Conservation (phyloP, 2,329 filamentous ascomycete species). For the Colletotrichum orchidophilum region DNA sequence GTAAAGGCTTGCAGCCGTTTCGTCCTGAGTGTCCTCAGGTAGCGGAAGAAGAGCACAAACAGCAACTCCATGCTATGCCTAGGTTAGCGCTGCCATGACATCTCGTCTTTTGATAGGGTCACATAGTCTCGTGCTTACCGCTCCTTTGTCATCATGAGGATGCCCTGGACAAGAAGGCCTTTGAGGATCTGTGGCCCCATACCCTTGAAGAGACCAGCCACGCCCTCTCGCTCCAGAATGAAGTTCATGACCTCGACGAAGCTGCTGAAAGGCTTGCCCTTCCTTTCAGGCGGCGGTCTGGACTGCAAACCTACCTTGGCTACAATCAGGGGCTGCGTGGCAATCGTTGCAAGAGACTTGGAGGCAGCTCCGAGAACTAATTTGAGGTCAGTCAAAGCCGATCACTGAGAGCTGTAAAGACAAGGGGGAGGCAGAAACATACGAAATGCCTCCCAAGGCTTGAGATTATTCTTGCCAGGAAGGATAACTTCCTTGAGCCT, state of each 20-base stretch:
- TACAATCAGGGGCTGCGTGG: conserved; percentile 94
- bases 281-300: conserved; percentile 82
- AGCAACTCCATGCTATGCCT: conserved; percentile 79
- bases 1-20: conserved; percentile 76
- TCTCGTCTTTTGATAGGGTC: neutral
- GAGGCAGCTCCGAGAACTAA: conserved; percentile 90
- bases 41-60: conserved; percentile 87
- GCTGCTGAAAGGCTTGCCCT: conserved; percentile 91
- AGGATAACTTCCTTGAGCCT: conserved; percentile 82
- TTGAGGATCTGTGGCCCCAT: conserved; percentile 95
- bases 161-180: conserved; percentile 90
- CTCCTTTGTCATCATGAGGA: conserved; percentile 99
- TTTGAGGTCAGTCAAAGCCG: neutral
- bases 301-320: conserved; percentile 98
- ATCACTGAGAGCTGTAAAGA: too few relatives aligned
- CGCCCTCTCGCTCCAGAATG: conserved; percentile 88
- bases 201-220: conserved; percentile 90
- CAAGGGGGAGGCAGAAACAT: conserved; percentile 51
- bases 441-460: conserved; percentile 91
- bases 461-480: conserved; percentile 78
- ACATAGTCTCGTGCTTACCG: conserved; percentile 62
- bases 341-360: conserved; percentile 90
- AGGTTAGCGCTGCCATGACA: conserved; percentile 1
- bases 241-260: conserved; percentile 96
- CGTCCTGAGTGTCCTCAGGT: conserved; percentile 75